Conservation (phyloP, 140 eudicot species). For the Cichorium intybus region DNA sequence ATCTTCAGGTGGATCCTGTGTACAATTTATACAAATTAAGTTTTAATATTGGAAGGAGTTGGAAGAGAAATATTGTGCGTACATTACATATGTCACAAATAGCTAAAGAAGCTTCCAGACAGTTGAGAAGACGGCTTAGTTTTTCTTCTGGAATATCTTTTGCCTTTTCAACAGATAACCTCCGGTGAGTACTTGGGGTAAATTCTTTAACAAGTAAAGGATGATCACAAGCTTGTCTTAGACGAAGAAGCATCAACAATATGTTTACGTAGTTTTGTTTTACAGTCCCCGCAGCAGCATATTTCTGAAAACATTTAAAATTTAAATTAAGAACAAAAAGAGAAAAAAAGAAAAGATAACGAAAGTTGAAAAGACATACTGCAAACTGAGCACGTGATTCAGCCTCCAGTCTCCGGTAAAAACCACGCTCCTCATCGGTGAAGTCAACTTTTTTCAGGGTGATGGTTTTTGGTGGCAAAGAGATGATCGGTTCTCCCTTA, state of each 20-base stretch:
- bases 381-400: conserved; percentile 91
- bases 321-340: not conserved
- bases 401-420: conserved; percentile 78
- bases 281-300: conserved; percentile 92
- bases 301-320: conserved; percentile 49
- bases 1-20: conserved; percentile 66
- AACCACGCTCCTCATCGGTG: conserved; percentile 73
- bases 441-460: conserved; percentile 72
- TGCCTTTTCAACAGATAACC: conserved; percentile 58
- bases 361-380: conserved; percentile 47
- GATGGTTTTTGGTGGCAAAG: conserved; percentile 76
- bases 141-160: conserved; percentile 68
- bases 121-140: conserved; percentile 50
- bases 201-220: conserved; percentile 76
- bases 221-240: conserved; percentile 97
- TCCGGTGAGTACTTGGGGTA: conserved; percentile 43
- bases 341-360: not conserved
- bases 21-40: not conserved
- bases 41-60: too few relatives aligned
- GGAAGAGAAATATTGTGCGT: conserved; percentile 28
- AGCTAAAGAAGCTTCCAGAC: conserved; percentile 83
- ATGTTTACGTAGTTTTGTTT: conserved; percentile 86
- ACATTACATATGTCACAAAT: conserved; percentile 86
- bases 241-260: conserved; percentile 85
- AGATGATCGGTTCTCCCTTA: conserved; percentile 89